These are phyloP conservation scores for Podospora didyma DNA, from an alignment of 495 filamentous ascomycete genomes.

Conservation along the genomic window DNA sequence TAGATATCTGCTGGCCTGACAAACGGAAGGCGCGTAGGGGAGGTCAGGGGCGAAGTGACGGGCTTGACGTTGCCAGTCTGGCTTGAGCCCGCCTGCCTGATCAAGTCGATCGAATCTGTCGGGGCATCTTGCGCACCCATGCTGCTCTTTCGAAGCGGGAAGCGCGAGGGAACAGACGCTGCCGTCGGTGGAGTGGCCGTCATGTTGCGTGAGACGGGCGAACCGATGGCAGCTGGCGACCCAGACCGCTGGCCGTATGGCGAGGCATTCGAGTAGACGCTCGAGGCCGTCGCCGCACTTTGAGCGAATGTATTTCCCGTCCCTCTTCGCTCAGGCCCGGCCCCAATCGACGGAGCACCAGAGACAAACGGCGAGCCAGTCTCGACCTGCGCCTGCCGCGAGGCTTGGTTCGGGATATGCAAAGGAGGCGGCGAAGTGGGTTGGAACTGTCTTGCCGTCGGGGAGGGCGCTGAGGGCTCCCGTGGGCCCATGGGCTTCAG, in stretches of 20 bases:
- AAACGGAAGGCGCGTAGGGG: constrained; percentile 37
- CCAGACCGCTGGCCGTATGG: neutral
- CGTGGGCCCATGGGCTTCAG: constrained; percentile 24
- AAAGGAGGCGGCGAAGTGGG: constrained; percentile 13
- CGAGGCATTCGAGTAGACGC: constrained; percentile 7
- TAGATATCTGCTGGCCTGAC: constrained; percentile 79
- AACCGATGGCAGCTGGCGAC: constrained; percentile 1
- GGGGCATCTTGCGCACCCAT: constrained; percentile 43
- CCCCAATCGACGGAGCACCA: neutral
- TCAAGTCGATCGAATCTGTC: constrained; percentile 18
- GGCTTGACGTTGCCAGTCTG: constrained; percentile 27
- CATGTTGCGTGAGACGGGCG: constrained; percentile 9
- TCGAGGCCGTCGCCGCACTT: constrained; percentile 14
- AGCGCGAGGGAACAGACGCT: constrained; percentile 30
- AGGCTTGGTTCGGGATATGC: constrained; percentile 16
- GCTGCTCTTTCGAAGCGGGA: constrained; percentile 60
- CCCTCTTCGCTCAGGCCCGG: constrained; percentile 6
- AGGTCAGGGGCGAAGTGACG: constrained; percentile 1
- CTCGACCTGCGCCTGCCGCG: constrained; percentile 1
- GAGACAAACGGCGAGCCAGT: constrained; percentile 1
- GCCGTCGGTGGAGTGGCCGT: constrained; percentile 20
- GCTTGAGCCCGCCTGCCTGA: constrained; percentile 20
- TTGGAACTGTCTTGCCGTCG: constrained; percentile 9
- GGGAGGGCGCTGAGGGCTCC: constrained; percentile 12
- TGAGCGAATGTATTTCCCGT: neutral